phyloP scores from a whole-genome alignment of 1,139 yeast genomes.

The Sugiyamaella grinbergsii region DNA sequence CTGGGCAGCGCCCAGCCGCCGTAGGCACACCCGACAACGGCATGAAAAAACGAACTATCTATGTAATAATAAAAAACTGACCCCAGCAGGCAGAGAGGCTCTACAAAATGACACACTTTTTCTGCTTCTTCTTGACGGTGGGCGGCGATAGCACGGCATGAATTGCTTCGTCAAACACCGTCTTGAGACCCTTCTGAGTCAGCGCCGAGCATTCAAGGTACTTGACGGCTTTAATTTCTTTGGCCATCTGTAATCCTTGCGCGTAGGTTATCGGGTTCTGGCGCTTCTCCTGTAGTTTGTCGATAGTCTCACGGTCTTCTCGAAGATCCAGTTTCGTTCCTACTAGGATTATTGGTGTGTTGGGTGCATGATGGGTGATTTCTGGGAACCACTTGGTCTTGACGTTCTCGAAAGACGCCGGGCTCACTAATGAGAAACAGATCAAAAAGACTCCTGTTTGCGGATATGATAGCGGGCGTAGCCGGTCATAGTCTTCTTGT shows the following conservation, averaged over 20 bases:
- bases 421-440: constrained; percentile 85
- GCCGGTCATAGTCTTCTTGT: constrained; percentile 88
- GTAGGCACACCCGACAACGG: too few relatives aligned
- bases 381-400: constrained; percentile 80
- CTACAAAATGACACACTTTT: constrained; percentile 71
- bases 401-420: constrained; percentile 78
- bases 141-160: constrained; percentile 66
- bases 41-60: background rate
- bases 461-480: constrained; percentile 89
- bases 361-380: constrained; percentile 82
- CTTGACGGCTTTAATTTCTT: constrained; percentile 70
- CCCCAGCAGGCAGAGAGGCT: background rate
- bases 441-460: constrained; percentile 87
- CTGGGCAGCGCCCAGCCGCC: constrained; percentile 11
- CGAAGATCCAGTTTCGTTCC: constrained; percentile 88
- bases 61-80: background rate
- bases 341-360: constrained; percentile 71
- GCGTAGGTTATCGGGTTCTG: constrained; percentile 60
- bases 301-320: constrained; percentile 76
- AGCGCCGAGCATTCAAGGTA: constrained; percentile 92
- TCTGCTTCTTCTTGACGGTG: constrained; percentile 42
- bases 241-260: constrained; percentile 69
- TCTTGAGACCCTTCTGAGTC: constrained; percentile 75
- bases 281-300: constrained; percentile 65
- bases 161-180: constrained; percentile 80